phyloP scores from a whole-genome alignment of 495 filamentous ascomycete genomes.

The Letharia lupina region DNA sequence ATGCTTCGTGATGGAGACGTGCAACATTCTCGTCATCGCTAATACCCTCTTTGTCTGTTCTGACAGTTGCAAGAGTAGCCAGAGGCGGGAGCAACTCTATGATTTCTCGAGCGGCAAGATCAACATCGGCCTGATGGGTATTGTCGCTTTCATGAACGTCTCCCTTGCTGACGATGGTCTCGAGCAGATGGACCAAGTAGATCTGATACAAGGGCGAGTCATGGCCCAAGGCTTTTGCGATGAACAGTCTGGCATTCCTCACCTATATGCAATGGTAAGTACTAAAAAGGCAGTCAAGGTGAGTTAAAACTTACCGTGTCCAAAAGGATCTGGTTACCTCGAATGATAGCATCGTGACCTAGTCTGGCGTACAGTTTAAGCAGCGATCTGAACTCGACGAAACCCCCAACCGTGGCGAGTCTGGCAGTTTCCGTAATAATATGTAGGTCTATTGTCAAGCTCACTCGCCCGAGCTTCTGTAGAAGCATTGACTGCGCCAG shows the following conservation, averaged over 20 bases:
- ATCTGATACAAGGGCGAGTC: slow-evolving; percentile 65
- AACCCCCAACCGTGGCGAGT: slow-evolving; percentile 65
- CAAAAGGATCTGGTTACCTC: slow-evolving; percentile 50
- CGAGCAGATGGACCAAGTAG: slow-evolving; percentile 75
- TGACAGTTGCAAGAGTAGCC: slow-evolving; percentile 55
- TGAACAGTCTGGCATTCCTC: slow-evolving; percentile 63
- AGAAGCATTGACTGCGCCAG: slow-evolving; percentile 92
- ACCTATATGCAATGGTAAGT: slow-evolving; percentile 37
- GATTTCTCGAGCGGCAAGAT: slow-evolving; percentile 76
- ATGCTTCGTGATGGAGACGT: slow-evolving; percentile 75
- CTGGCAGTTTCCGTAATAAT: slow-evolving; percentile 75
- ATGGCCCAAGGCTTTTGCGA: slow-evolving; percentile 58
- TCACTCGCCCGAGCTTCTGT: slow-evolving; percentile 84
- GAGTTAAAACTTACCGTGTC: slow-evolving; percentile 49
- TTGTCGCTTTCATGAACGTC: slow-evolving; percentile 55
- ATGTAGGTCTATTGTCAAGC: slow-evolving; percentile 61
- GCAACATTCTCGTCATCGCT: slow-evolving; percentile 55
- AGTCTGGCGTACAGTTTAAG: slow-evolving; percentile 73
- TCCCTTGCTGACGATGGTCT: slow-evolving; percentile 82
- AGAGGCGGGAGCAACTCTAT: slow-evolving; percentile 73
- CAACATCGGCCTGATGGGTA: slow-evolving; percentile 60
- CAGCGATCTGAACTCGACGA: slow-evolving; percentile 71
- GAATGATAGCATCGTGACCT: slow-evolving; percentile 59
- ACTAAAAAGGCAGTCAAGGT: background rate
- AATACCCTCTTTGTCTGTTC: slow-evolving; percentile 24